These are phyloP conservation scores for Meira nashicola DNA, from an alignment of 1,284 basidiomycete genomes.

Conservation along the genomic window DNA sequence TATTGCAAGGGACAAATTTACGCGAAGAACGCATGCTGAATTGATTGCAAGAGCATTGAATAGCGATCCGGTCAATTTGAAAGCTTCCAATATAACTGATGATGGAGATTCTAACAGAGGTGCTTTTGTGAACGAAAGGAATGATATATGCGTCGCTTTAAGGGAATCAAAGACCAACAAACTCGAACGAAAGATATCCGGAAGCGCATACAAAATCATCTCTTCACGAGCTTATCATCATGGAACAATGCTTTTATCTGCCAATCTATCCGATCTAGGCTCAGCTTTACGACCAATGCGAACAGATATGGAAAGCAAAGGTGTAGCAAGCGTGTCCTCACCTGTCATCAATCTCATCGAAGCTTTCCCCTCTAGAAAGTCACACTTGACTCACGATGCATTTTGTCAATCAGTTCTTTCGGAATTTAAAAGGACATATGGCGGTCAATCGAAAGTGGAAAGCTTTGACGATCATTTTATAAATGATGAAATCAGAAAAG, in stretches of 20 bases:
- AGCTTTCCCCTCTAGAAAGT: constrained; percentile 54
- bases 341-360: constrained; percentile 78
- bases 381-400: constrained; percentile 61
- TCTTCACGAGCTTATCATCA: constrained; percentile 91
- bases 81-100: background rate
- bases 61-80: constrained; percentile 14
- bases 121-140: constrained; percentile 72
- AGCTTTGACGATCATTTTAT: background rate
- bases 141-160: constrained; percentile 61
- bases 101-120: constrained; percentile 11
- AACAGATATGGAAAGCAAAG: constrained; percentile 69
- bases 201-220: constrained; percentile 94
- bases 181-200: constrained; percentile 68
- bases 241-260: constrained; percentile 88
- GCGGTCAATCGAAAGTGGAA: background rate
- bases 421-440: constrained; percentile 68
- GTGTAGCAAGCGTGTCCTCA: constrained; percentile 84
- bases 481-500: constrained; percentile 18
- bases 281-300: constrained; percentile 61
- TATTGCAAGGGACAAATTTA: constrained; percentile 73
- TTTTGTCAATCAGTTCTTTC: constrained; percentile 70
- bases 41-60: constrained; percentile 74
- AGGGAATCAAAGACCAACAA: constrained; percentile 62
- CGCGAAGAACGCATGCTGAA: constrained; percentile 72
- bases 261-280: constrained; percentile 32